Percentiles rank a stretch among this genome's conserved stretches.
These are phyloP conservation scores for Pseudonectria buxi DNA, from an alignment of 2,329 filamentous ascomycete species.

Conservation along the genomic window DNA sequence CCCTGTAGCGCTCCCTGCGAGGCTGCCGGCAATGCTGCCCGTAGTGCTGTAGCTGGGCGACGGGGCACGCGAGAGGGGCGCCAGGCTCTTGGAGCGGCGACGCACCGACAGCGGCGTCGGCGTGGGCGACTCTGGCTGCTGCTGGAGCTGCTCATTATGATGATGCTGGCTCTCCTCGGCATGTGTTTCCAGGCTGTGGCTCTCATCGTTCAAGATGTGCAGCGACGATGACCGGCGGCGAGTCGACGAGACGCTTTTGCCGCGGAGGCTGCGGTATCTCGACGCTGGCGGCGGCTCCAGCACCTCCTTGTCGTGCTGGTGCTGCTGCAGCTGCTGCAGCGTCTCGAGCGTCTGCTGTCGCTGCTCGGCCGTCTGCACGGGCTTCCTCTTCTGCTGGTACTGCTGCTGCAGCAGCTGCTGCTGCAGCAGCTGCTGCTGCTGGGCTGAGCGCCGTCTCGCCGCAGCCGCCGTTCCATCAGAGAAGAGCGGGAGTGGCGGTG, in stretches of 20 bases:
- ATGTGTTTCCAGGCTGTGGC: background rate
- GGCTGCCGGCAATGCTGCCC: slow-evolving; percentile 3
- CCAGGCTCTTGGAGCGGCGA: slow-evolving; percentile 22
- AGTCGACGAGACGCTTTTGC: slow-evolving; percentile 28
- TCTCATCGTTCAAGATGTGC: too few relatives aligned
- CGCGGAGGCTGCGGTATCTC: slow-evolving; percentile 27
- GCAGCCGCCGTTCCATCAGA: slow-evolving; percentile 6
- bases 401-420: slow-evolving; percentile 8
- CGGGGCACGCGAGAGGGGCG: slow-evolving; percentile 2
- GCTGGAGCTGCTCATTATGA: slow-evolving; percentile 5
- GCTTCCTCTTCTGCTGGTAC: slow-evolving; percentile 8
- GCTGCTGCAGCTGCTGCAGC: slow-evolving; percentile 7
- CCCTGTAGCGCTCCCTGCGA: slow-evolving; percentile 13
- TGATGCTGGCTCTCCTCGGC: slow-evolving; percentile 1
- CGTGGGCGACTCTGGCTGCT: slow-evolving; percentile 13
- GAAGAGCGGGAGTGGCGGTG: slow-evolving; percentile 1
- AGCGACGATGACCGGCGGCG: slow-evolving; percentile 14
- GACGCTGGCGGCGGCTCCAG: slow-evolving; percentile 19
- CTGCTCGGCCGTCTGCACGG: slow-evolving; percentile 9
- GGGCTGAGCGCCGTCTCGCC: slow-evolving; percentile 10
- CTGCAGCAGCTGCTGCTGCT: slow-evolving; percentile 5
- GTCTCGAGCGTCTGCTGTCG: slow-evolving; percentile 6
- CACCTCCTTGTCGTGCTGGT: slow-evolving; percentile 7
- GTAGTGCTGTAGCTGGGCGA: background rate
- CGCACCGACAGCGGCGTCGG: slow-evolving; percentile 7